Conservation (phyloP, 1,139 yeast species). For the Hansenula anomala region DNA sequence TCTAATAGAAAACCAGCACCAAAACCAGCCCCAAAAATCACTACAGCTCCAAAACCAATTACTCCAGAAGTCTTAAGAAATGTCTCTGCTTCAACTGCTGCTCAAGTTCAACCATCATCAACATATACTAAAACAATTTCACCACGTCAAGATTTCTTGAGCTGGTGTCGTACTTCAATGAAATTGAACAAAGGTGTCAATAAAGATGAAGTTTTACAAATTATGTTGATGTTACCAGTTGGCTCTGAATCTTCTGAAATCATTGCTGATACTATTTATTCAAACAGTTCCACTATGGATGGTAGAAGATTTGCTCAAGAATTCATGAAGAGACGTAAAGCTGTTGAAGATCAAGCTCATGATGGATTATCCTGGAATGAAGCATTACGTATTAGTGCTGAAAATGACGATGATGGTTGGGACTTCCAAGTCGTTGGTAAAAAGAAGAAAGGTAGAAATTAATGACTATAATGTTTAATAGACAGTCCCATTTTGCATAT, state of each 20-base stretch:
- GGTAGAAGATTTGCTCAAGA: constrained; percentile 93
- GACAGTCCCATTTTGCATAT: too few relatives aligned
- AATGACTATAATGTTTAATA: too few relatives aligned
- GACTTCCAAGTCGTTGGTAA: constrained; percentile 67
- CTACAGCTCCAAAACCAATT: constrained; percentile 16
- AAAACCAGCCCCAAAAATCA: constrained; percentile 10
- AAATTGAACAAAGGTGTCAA: constrained; percentile 71
- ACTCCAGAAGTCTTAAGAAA: constrained; percentile 44
- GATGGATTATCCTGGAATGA: constrained; percentile 65
- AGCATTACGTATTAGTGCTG: constrained; percentile 47
- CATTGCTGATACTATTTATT: constrained; percentile 88
- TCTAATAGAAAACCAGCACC: constrained; percentile 21
- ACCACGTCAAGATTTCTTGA: constrained; percentile 61
- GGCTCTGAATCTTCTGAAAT: constrained; percentile 73
- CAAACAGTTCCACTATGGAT: constrained; percentile 88
- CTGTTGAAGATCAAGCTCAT: constrained; percentile 57
- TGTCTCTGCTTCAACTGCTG: constrained; percentile 35
- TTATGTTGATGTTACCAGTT: constrained; percentile 75
- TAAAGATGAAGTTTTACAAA: constrained; percentile 70
- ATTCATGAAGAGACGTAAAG: constrained; percentile 71
- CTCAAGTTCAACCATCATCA: constrained; percentile 27
- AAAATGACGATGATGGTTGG: constrained; percentile 74
- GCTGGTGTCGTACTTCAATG: constrained; percentile 82
- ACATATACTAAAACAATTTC: constrained; percentile 24
- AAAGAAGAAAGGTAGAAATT: constrained; percentile 47